These are phyloP conservation scores for Hymenochaete sp. DNA, from an alignment of 1,284 basidiomycete genomes.

Conservation along the genomic window DNA sequence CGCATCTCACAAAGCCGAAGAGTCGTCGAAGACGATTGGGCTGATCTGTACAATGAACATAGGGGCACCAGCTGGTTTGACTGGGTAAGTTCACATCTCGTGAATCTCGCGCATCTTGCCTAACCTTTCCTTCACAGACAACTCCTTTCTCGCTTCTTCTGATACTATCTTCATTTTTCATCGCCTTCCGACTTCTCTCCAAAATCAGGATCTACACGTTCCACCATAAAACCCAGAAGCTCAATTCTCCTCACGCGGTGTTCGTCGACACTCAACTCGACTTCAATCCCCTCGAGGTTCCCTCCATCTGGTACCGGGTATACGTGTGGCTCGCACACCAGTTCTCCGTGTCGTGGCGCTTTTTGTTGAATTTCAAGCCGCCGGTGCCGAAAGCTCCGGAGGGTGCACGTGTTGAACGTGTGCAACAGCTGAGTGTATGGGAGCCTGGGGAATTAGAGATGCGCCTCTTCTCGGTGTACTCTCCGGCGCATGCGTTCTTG, in stretches of 20 bases:
- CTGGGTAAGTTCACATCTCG: slow-evolving; percentile 43
- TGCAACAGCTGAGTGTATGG: slow-evolving; percentile 75
- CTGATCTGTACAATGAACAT: slow-evolving; percentile 61
- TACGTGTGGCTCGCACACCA: slow-evolving; percentile 37
- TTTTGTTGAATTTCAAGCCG: slow-evolving; percentile 55
- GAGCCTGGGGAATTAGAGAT: slow-evolving; percentile 64
- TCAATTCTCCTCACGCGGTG: slow-evolving; percentile 56
- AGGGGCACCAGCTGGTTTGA: slow-evolving; percentile 64
- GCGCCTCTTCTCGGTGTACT: slow-evolving; percentile 64
- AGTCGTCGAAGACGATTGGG: slow-evolving; percentile 65
- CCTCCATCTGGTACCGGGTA: slow-evolving; percentile 30
- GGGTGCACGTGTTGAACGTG: slow-evolving; percentile 33
- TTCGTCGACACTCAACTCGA: slow-evolving; percentile 49
- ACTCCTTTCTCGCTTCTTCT: slow-evolving; percentile 49
- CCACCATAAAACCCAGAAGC: slow-evolving; percentile 49
- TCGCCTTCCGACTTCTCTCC: slow-evolving; percentile 57
- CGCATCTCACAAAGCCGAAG: slow-evolving; percentile 49
- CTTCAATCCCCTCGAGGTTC: slow-evolving; percentile 35
- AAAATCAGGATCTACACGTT: slow-evolving; percentile 59
- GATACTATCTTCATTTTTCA: slow-evolving; percentile 42
- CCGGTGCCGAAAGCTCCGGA: slow-evolving; percentile 35
- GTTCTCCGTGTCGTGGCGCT: slow-evolving; percentile 50
- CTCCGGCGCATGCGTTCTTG: slow-evolving; percentile 62
- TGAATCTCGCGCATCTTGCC: neutral
- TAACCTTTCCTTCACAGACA: slow-evolving; percentile 36